These are phyloP conservation scores for Neurospora sublineolata DNA, from an alignment of 495 filamentous ascomycete species.

Conservation along the genomic window DNA sequence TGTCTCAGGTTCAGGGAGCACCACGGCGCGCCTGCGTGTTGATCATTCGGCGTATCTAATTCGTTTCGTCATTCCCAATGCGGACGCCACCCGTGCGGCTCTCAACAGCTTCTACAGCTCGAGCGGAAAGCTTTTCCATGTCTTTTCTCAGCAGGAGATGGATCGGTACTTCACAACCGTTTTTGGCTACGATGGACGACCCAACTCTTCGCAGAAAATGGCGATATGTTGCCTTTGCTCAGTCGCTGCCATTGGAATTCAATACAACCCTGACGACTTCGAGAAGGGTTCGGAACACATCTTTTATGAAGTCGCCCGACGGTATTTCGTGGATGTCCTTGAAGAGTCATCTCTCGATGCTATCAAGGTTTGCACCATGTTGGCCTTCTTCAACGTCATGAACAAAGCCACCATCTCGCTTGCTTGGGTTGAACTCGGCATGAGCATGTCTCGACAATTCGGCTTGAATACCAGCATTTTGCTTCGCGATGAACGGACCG, in stretches of 20 bases:
- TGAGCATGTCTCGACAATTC: slow-evolving; percentile 14
- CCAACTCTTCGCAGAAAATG: slow-evolving; percentile 4
- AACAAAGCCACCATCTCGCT: slow-evolving; percentile 18
- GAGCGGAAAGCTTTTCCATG: slow-evolving; percentile 21
- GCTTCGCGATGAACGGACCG: slow-evolving; percentile 7
- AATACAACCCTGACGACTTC: slow-evolving; percentile 15
- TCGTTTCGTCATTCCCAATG: slow-evolving; percentile 12
- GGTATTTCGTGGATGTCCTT: slow-evolving; percentile 12
- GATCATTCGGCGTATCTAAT: slow-evolving; percentile 4
- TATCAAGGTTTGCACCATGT: slow-evolving; percentile 22
- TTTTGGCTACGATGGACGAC: slow-evolving; percentile 6
- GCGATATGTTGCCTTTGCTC: slow-evolving; percentile 15
- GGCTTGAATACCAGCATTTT: slow-evolving; percentile 3
- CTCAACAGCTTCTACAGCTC: slow-evolving; percentile 21
- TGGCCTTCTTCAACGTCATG: slow-evolving; percentile 23
- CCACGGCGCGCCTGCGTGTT: background rate
- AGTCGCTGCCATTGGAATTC: slow-evolving; percentile 17
- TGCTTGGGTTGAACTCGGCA: slow-evolving; percentile 18
- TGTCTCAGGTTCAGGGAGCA: background rate
- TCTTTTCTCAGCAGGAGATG: slow-evolving; percentile 16
- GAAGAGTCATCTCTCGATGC: slow-evolving; percentile 17
- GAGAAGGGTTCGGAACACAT: slow-evolving; percentile 5
- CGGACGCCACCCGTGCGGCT: slow-evolving; percentile 10
- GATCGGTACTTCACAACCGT: slow-evolving; percentile 5
- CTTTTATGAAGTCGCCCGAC: slow-evolving; percentile 14